Evolutionary conservation across 192 early-diverging fungal species (phyloP), one percentile per base, ranked within the genome.

Genomic region (Coemansia sp.): DNA sequence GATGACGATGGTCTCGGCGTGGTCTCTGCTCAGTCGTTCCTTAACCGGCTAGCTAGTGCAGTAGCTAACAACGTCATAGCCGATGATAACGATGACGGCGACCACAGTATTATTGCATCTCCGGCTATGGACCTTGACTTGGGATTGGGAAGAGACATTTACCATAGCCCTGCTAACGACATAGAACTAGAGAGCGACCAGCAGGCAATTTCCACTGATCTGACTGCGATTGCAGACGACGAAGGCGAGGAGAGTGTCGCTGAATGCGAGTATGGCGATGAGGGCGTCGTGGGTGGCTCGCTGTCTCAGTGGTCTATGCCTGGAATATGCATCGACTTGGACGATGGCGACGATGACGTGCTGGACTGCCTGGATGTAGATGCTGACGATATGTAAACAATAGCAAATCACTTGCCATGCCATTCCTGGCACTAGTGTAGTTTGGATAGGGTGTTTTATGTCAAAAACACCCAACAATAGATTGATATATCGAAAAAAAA

Each of bases 321-420:
- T 8, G 66, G 58, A n/a, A 39, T 75, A 16, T 43, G 43, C 62
- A 46, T 62, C 40, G 55, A 38, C 31, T 43, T 36, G 31, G 53
- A 47, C 18, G 66, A 70, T 16, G 61, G 15, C 36, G 73, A 68
- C 2, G 72, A 68, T 9, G 82, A 78, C 27, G 49, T 74, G 20
- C 68, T 84, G n/a, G 82, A 73, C 24, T 80, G 74, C 39, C 62
- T 84, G 39, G 82, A 84, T 18, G 78, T 84, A 12, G 78, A 84
- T 43, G 38, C 74, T 16, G 82, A 84, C 44, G 70, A 77, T 3
- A 80, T 84, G 72, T 80, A 74, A 22, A 3, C 58, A 61, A 24
- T 12, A 5, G 55, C 55, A 38, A 38, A 9, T 10, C 9, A 38
- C 1, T 38, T 38, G 9, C 7, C 36, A 38, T 10, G 36, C 1